Base-by-base conservation (phyloP, 2,329 filamentous ascomycete species). In the Tympanopsis confertula region DNA sequence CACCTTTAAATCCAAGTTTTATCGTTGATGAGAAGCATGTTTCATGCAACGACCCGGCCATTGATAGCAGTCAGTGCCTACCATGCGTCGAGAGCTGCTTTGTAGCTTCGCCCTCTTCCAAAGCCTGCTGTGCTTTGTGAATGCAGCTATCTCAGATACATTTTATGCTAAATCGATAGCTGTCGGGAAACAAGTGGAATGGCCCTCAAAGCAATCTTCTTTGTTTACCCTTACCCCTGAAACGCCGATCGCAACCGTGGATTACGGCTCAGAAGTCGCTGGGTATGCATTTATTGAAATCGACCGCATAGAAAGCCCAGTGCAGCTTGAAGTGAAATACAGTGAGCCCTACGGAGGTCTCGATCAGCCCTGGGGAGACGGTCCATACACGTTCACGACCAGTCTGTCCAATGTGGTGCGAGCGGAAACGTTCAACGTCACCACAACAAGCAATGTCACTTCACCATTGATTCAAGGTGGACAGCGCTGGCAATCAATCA, bases 401-500 rank as follows among this genome's bases (percentile, higher is more conserved):
- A 44, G 43, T 3, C 46, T 62, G 1, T 45, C 50, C 19, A 60
- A 56, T 38, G 51, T 47, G 1, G 62, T 58, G 39, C 53, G 61
- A 2, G 47, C 54, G 3, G 58, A 63, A 39, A 62, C 58, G 0
- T 57, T 62, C 41, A 52, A 60, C 10, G 26, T 63, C 14, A 57
- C 53, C 0, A 30, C 40, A 0, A 10, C 37, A 1, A 58, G 60
- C 2, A 38, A 42, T 3, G 17, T 53, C 0, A 39, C 54, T 5
- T 56, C 52, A 1, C 56, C 50, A 15, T 53, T 65, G 26, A 39
- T 63, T 0, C 61, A 65, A 44, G 62, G 60, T 4, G 59, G 57
- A 0, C 58, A 62, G 42, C 45, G 56, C 42, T 65, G 60, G 60
- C 51, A 62, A 40, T 53, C 56, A 0, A 45, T 63, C 18, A 47